Percentiles rank a stretch among this genome's conserved stretches.
These are phyloP conservation scores for Lentinula boryana DNA, from an alignment of 768 basidiomycete genomes.

Conservation along the genomic window DNA sequence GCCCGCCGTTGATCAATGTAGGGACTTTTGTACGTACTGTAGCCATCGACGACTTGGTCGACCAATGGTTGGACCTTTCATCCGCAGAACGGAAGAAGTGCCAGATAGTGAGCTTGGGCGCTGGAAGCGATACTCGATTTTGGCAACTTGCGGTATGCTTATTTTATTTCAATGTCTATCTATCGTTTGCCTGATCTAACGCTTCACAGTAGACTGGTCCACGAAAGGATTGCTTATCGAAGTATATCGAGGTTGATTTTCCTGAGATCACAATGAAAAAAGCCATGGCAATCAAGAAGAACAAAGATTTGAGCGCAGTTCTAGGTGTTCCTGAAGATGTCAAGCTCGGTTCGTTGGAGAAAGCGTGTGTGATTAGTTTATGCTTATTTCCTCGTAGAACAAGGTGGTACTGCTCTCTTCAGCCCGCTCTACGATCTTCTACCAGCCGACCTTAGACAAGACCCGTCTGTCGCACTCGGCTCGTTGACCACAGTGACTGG, in stretches of 20 bases:
- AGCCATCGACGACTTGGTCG: constrained; percentile 73
- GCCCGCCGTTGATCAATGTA: constrained; percentile 90
- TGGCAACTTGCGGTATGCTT: constrained; percentile 79
- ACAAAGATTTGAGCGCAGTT: constrained; percentile 43
- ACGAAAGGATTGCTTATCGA: constrained; percentile 38
- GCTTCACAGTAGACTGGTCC: constrained; percentile 47
- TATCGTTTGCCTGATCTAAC: background rate
- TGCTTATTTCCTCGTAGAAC: constrained; percentile 27
- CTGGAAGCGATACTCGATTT: constrained; percentile 93
- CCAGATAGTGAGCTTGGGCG: constrained; percentile 92
- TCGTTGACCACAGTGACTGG: constrained; percentile 24
- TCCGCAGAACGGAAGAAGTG: constrained; percentile 38
- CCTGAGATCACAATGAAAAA: constrained; percentile 81
- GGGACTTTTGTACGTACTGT: constrained; percentile 86
- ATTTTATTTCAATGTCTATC: background rate
- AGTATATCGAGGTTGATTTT: constrained; percentile 90
- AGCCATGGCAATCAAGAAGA: constrained; percentile 72
- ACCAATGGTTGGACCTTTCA: constrained; percentile 52
- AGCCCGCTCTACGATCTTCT: constrained; percentile 62
- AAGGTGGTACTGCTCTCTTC: constrained; percentile 56
- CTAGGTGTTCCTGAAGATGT: constrained; percentile 43
- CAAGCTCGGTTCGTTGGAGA: constrained; percentile 30
- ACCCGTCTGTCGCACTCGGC: constrained; percentile 44
- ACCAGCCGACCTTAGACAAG: constrained; percentile 67
- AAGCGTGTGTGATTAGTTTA: too few relatives aligned